These are phyloP conservation scores for Monotropa hypopitys DNA, from an alignment of 179 eudicot genomes.

Conservation along the genomic window DNA sequence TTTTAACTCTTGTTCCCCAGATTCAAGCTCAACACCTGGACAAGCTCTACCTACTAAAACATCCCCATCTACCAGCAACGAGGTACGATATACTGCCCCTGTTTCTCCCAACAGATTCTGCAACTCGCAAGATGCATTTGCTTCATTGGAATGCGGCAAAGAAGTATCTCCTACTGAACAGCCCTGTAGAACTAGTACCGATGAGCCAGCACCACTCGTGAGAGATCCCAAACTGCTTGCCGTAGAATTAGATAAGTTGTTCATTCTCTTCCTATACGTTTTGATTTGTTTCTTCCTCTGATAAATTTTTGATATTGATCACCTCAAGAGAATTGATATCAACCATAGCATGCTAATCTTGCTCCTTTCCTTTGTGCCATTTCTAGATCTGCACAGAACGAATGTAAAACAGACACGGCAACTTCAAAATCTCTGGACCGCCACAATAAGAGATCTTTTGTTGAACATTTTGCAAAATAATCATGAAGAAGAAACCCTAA, in stretches of 20 bases:
- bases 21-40: conserved; percentile 4
- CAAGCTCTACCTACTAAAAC: background rate
- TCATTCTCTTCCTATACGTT: background rate
- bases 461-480: background rate
- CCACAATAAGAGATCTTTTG: background rate
- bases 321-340: background rate
- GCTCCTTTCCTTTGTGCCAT: background rate
- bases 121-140: background rate
- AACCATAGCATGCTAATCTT: background rate
- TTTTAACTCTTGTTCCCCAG: conserved; percentile 1
- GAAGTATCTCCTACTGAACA: conserved; percentile 14
- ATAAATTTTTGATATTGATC: background rate
- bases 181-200: background rate
- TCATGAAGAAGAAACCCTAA: background rate
- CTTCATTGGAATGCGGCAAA: conserved; percentile 5
- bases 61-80: conserved; percentile 5
- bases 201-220: background rate
- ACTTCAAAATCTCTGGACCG: too few relatives aligned
- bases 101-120: conserved; percentile 9
- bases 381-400: background rate
- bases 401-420: background rate
- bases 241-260: background rate
- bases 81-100: background rate
- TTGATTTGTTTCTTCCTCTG: background rate
- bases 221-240: background rate